Evolutionary conservation across 1,139 yeast species (phyloP).

Genomic region (Candida gigantensis): DNA sequence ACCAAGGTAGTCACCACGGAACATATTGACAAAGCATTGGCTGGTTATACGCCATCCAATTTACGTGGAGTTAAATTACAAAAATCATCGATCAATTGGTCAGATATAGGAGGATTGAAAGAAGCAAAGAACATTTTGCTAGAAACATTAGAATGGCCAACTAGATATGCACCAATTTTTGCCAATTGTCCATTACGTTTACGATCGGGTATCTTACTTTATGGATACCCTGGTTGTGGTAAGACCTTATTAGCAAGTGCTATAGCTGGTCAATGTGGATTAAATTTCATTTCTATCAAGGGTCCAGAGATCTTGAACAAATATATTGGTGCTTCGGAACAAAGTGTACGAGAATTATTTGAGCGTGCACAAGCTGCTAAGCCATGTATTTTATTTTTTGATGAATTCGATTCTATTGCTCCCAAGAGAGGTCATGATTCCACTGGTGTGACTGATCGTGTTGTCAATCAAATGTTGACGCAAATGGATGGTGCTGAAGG

Average conservation of each 20-base stretch:
- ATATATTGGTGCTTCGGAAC: slow-evolving; percentile 97
- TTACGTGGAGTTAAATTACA: slow-evolving; percentile 85
- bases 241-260: slow-evolving; percentile 93
- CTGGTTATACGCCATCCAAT: slow-evolving; percentile 76
- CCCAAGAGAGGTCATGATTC: slow-evolving; percentile 98
- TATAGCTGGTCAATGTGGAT: slow-evolving; percentile 90
- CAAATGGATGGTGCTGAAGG: slow-evolving; percentile 99
- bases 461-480: slow-evolving; percentile 93
- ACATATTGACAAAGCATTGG: slow-evolving; percentile 58
- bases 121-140: slow-evolving; percentile 75
- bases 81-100: slow-evolving; percentile 76
- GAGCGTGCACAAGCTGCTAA: slow-evolving; percentile 93
- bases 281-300: slow-evolving; percentile 89
- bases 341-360: slow-evolving; percentile 87
- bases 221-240: slow-evolving; percentile 98
- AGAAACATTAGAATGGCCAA: slow-evolving; percentile 97
- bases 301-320: slow-evolving; percentile 97
- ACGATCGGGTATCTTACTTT: slow-evolving; percentile 84
- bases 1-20: slow-evolving; percentile 20
- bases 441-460: slow-evolving; percentile 97
- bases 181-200: slow-evolving; percentile 82
- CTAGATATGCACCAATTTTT: slow-evolving; percentile 91
- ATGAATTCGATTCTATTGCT: slow-evolving; percentile 95
- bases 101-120: slow-evolving; percentile 83
- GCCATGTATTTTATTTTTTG: slow-evolving; percentile 92